Evolutionary conservation across 345 rosid genomes (phyloP).

Genomic region (Pistacia integerrima): DNA sequence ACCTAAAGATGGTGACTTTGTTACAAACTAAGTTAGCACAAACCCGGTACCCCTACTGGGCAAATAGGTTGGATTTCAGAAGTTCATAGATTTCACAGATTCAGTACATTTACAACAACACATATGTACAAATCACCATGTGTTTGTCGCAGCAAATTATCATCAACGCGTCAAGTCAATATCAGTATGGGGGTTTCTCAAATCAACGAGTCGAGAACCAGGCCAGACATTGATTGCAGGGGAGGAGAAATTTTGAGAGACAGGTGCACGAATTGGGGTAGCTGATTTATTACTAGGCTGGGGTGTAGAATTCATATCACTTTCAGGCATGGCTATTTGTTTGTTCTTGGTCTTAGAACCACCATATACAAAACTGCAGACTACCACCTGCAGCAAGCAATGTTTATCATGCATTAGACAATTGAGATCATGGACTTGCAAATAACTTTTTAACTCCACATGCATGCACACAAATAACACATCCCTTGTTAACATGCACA

Average conservation of each 20-base stretch:
- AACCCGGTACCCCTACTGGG: slow-evolving; percentile 25
- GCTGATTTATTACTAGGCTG: slow-evolving; percentile 35
- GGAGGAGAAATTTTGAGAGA: slow-evolving; percentile 49
- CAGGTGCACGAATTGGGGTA: slow-evolving; percentile 36
- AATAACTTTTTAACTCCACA: background rate
- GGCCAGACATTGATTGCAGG: slow-evolving; percentile 64
- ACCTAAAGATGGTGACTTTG: slow-evolving; percentile 18
- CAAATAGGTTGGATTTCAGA: slow-evolving; percentile 13
- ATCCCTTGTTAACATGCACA: background rate
- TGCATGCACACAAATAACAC: background rate
- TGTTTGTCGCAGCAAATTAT: slow-evolving; percentile 57
- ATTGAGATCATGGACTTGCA: background rate
- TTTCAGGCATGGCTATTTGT: slow-evolving; percentile 44
- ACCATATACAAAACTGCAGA: slow-evolving; percentile 85
- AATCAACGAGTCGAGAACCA: slow-evolving; percentile 56
- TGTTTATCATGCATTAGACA: slow-evolving; percentile 14
- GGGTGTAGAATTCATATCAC: slow-evolving; percentile 42
- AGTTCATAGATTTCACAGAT: slow-evolving; percentile 27
- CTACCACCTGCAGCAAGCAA: slow-evolving; percentile 69
- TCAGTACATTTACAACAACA: slow-evolving; percentile 60
- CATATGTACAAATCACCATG: slow-evolving; percentile 65
- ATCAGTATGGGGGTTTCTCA: slow-evolving; percentile 77
- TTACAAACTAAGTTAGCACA: slow-evolving; percentile 48
- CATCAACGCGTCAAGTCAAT: slow-evolving; percentile 91
- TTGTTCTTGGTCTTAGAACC: slow-evolving; percentile 62